Base-by-base conservation (phyloP, 2,329 filamentous ascomycete genomes). In the Allantophomopsis lycopodina region DNA sequence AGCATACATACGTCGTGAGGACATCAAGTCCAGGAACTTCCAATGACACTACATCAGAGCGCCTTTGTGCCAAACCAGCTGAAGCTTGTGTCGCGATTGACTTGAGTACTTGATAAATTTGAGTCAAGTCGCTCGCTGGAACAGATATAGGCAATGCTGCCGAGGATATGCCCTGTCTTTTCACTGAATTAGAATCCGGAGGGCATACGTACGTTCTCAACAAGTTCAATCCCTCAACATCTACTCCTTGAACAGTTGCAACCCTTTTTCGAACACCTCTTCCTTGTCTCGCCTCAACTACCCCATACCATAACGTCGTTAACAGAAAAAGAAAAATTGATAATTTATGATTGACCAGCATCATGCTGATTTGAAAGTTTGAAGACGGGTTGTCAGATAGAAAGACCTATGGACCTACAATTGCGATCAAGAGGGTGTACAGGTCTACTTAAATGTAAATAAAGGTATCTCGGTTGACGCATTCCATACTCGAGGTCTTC, bases 191-290 rank as follows among this genome's bases (percentile, higher is more conserved):
- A 44, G 42, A 37, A 35, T 39, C 36, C 6, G 12, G 3, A 39
- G 44, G 39, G 39, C 44, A 48, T 44, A 48, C 42, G 36, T 48
- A 48, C 46, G 32, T 35, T 35, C 37, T 34, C 5, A 48, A 35
- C 2, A 40, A 28, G 5, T 36, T 36, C 5, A 46, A 34, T n/a
- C 42, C 41, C 6, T 15, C n/a, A 10, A 32, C n/a, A 13, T 38
- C 36, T 3, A 38, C 11, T 3, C 35, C 35, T 36, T 20, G 35
- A 8, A 21, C 14, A 17, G 4, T 34, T 13, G 13, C 32, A 14
- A 5, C 12, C 32, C 14, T 34, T 11, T 14, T 14, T 15, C 32
- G 32, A 14, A 15, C 3, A 7, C 14, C 14, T 34, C 14, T 14
- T 34, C 14, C 13, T 12, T n/a, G 32, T 14, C 6, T 34, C 8